Percentiles rank a stretch among this genome's conserved stretches.
These are phyloP conservation scores for Colletotrichum orbiculare DNA, from an alignment of 2,329 filamentous ascomycete genomes.

Conservation along the genomic window DNA sequence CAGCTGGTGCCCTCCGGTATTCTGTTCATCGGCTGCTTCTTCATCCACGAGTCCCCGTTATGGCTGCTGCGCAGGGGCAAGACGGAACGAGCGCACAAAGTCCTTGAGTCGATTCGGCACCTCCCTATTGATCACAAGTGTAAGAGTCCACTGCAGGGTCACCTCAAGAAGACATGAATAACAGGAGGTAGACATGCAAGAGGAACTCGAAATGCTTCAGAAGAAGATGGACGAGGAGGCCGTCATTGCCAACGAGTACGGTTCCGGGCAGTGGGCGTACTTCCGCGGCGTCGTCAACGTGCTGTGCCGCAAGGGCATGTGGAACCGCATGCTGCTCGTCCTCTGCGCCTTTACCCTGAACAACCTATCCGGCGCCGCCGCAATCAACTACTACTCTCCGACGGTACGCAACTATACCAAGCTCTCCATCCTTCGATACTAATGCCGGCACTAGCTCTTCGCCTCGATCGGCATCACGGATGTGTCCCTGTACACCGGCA, in stretches of 20 bases:
- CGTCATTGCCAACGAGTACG: conserved; percentile 45
- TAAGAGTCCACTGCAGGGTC: not conserved
- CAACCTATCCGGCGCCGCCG: conserved; percentile 50
- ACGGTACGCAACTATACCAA: conserved; percentile 19
- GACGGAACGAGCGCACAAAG: conserved; percentile 43
- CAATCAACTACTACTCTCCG: conserved; percentile 56
- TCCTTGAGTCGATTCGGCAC: conserved; percentile 55
- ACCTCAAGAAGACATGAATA: no score
- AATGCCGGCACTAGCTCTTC: conserved; percentile 39
- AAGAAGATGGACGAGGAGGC: conserved; percentile 48
- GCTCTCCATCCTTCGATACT: not conserved
- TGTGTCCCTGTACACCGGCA: conserved; percentile 59
- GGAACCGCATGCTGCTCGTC: conserved; percentile 51
- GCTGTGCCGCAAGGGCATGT: conserved; percentile 51
- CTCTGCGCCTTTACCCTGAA: conserved; percentile 52
- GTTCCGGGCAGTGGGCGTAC: conserved; percentile 46
- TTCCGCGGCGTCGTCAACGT: conserved; percentile 49
- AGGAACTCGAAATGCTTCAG: conserved; percentile 60
- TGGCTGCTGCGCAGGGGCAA: conserved; percentile 38
- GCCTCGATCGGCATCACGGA: conserved; percentile 57
- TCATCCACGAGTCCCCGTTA: conserved; percentile 44
- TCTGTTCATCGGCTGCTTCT: conserved; percentile 56
- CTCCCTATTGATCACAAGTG: conserved; percentile 53
- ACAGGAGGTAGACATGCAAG: conserved; percentile 47
- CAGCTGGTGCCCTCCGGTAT: conserved; percentile 56